A percentile compares a stretch with the other conserved stretches of the same genome.
These are phyloP conservation scores for Sonneratia alba DNA, from an alignment of 345 rosid genomes.

Conservation along the genomic window DNA sequence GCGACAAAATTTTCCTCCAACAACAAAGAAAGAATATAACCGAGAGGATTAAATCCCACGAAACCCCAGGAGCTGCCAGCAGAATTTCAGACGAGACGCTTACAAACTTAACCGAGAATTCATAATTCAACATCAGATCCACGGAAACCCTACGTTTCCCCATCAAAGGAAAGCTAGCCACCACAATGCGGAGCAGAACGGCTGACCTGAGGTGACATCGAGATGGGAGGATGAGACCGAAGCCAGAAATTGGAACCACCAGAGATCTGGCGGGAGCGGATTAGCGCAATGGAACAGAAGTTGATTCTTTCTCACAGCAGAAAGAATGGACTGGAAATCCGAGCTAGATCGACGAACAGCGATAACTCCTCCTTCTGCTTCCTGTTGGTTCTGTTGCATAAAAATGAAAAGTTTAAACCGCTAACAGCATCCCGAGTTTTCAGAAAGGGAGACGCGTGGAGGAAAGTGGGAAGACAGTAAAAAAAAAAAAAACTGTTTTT, in stretches of 20 bases:
- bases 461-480: too few species aligned
- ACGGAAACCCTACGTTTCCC: neutral
- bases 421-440: slow-evolving; percentile 3
- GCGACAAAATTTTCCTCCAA: neutral
- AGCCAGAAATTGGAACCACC: too few species aligned
- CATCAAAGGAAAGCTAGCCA: neutral
- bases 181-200: neutral
- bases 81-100: neutral
- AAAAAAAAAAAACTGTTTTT: too few species aligned
- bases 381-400: neutral
- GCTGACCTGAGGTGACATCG: slow-evolving; percentile 6
- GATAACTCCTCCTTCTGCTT: neutral
- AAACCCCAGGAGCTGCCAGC: neutral
- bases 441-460: neutral
- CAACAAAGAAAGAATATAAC: neutral
- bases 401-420: neutral
- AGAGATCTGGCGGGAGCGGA: too few species aligned
- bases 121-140: neutral
- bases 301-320: too few species aligned
- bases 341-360: neutral
- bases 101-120: too few species aligned
- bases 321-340: neutral
- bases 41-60: neutral
- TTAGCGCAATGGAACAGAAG: neutral
- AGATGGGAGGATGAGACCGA: neutral